Conservation (phyloP, 169 alveolate genomes). For the Miamiensis avidus region DNA sequence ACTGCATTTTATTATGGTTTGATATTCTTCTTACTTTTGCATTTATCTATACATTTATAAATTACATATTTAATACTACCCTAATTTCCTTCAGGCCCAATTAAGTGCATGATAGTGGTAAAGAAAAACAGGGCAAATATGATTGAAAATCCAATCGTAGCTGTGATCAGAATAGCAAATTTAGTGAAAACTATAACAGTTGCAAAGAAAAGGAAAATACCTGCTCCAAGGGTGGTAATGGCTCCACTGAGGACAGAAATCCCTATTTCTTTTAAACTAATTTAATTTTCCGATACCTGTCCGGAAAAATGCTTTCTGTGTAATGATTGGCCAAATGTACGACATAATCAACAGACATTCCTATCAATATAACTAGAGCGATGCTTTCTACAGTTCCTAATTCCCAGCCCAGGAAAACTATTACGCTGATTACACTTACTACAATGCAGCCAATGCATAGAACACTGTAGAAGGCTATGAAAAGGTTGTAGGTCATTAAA, state of each 20-base stretch:
- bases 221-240: neutral
- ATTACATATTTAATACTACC: too few species aligned
- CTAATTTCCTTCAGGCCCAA: neutral
- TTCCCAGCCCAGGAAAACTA: too few species aligned
- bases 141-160: neutral
- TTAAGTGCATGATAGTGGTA: neutral
- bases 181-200: too few species aligned
- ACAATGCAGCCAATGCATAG: too few species aligned
- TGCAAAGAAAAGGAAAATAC: neutral
- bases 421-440: too few species aligned
- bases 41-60: too few species aligned
- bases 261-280: neutral
- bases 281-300: neutral
- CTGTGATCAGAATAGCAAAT: neutral
- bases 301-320: neutral
- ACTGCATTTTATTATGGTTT: too few species aligned
- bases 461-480: too few species aligned
- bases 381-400: slow-evolving; percentile 21
- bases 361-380: slow-evolving; percentile 9
- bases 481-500: too few species aligned
- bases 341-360: slow-evolving; percentile 30
- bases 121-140: neutral
- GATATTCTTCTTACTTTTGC: too few species aligned
- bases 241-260: neutral
- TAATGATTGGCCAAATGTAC: slow-evolving; percentile 29